Percentiles rank a stretch among this genome's conserved stretches.
Conservation (phyloP, 2,329 filamentous ascomycete genomes). For the Moelleriella libera region DNA sequence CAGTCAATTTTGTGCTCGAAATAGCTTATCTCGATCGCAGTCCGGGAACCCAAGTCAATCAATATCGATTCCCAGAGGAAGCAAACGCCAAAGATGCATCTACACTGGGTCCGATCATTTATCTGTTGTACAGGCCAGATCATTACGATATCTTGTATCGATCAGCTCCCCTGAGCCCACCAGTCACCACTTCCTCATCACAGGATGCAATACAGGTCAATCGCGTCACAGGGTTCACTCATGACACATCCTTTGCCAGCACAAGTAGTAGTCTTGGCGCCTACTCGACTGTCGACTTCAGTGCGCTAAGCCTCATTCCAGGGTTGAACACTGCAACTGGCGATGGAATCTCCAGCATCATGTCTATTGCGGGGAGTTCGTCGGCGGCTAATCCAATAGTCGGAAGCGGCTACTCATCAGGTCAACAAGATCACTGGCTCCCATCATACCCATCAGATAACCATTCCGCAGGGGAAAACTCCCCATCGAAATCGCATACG, state of each 20-base stretch:
- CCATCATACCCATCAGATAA: constrained; percentile 13
- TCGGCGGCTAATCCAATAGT: constrained; percentile 10
- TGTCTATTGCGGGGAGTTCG: constrained; percentile 18
- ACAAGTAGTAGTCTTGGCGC: constrained; percentile 23
- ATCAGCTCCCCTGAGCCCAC: constrained; percentile 15
- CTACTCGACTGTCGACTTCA: constrained; percentile 28
- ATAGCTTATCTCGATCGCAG: constrained; percentile 87
- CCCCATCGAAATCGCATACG: constrained; percentile 11
- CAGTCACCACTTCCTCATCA: constrained; percentile 10
- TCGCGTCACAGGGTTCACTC: constrained; percentile 31
- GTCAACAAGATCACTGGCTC: constrained; percentile 23
- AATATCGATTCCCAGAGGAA: constrained; percentile 48
- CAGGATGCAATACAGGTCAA: constrained; percentile 32
- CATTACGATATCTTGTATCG: constrained; percentile 94
- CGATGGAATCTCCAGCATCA: constrained; percentile 12
- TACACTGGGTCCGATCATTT: constrained; percentile 35
- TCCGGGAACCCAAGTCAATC: constrained; percentile 61
- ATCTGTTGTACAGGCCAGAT: constrained; percentile 54
- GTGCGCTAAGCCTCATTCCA: constrained; percentile 31
- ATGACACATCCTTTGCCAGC: constrained; percentile 28
- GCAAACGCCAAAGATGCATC: constrained; percentile 28
- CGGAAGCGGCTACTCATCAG: constrained; percentile 17
- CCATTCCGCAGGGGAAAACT: constrained; percentile 9
- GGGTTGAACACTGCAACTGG: constrained; percentile 17
- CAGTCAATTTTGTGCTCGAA: constrained; percentile 66